Percentiles rank a stretch among this genome's conserved stretches.
phyloP scores from a whole-genome alignment of 2,329 filamentous ascomycete species.

The Ciborinia camelliae region DNA sequence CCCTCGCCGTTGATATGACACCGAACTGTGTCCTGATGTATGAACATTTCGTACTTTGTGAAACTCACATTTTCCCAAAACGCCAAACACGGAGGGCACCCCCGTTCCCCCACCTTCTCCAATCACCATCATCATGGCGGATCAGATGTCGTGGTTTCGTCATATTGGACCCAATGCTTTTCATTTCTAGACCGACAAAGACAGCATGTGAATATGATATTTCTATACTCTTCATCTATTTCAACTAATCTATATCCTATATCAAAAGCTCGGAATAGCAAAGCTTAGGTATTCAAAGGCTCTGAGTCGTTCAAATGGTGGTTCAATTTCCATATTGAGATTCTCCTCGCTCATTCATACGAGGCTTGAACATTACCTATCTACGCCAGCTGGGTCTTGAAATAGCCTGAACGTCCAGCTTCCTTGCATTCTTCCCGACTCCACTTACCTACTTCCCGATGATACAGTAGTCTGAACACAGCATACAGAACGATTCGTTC shows the following conservation, averaged over 20 bases:
- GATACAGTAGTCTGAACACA: not conserved
- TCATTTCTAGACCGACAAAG: not conserved
- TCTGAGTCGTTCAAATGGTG: not conserved
- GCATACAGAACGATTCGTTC: not conserved
- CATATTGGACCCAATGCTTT: conserved; percentile 10
- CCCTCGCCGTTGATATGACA: not conserved
- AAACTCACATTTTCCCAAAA: not conserved
- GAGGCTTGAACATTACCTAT: not conserved
- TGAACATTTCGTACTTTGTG: conserved; percentile 2
- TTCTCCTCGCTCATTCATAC: not conserved
- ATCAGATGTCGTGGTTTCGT: conserved; percentile 16
- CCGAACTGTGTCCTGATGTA: not conserved
- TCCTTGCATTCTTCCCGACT: not conserved
- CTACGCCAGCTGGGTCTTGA: not conserved
- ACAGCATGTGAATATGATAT: conserved; percentile 16
- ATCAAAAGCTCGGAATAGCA: not conserved
- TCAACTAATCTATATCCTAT: not conserved
- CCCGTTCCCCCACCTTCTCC: conserved; percentile 10
- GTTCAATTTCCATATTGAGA: not conserved
- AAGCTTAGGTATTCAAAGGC: not conserved
- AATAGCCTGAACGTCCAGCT: conserved; percentile 8
- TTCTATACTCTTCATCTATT: conserved; percentile 10
- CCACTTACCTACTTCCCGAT: conserved; percentile 1
- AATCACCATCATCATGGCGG: conserved; percentile 1
- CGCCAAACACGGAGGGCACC: not conserved